phyloP scores from a whole-genome alignment of 306 rosid species.

The Quercus rubra region DNA sequence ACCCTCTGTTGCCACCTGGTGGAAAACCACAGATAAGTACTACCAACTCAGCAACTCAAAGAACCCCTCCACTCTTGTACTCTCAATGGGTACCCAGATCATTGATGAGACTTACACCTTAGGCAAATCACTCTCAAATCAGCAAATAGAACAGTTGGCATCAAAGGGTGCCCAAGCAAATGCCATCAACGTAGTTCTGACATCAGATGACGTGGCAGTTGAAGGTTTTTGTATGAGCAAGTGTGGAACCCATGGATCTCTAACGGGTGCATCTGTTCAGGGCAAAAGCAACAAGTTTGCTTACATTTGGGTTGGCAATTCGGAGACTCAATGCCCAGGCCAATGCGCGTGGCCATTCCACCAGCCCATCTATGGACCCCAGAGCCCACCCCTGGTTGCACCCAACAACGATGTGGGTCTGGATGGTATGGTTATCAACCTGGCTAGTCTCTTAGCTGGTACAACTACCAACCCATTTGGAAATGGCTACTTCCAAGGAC shows the following conservation, averaged over 20 bases:
- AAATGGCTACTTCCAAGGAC: too few relatives aligned
- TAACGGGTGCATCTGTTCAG: not conserved
- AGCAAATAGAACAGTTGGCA: conserved; percentile 37
- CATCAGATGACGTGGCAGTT: conserved; percentile 40
- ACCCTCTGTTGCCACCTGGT: conserved; percentile 61
- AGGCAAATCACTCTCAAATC: conserved; percentile 47
- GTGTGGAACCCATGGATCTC: conserved; percentile 55
- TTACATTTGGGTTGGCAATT: conserved; percentile 69
- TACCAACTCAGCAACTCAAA: conserved; percentile 20
- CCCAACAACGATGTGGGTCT: conserved; percentile 72
- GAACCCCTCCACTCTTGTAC: too few relatives aligned
- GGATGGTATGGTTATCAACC: conserved; percentile 57
- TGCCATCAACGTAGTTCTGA: conserved; percentile 54
- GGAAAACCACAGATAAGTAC: conserved; percentile 38
- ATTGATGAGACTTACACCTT: conserved; percentile 17
- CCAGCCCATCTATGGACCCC: conserved; percentile 59
- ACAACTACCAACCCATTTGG: conserved; percentile 45
- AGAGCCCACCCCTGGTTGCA: conserved; percentile 41
- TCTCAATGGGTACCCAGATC: too few relatives aligned
- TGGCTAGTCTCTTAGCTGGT: conserved; percentile 55
- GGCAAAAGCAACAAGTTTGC: conserved; percentile 15
- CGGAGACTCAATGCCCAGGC: conserved; percentile 59
- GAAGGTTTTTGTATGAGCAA: conserved; percentile 56
- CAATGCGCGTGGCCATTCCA: conserved; percentile 73
- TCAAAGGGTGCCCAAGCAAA: conserved; percentile 31